Base-by-base conservation (phyloP, 148 eudicot genomes). In the Cornus controversa region DNA sequence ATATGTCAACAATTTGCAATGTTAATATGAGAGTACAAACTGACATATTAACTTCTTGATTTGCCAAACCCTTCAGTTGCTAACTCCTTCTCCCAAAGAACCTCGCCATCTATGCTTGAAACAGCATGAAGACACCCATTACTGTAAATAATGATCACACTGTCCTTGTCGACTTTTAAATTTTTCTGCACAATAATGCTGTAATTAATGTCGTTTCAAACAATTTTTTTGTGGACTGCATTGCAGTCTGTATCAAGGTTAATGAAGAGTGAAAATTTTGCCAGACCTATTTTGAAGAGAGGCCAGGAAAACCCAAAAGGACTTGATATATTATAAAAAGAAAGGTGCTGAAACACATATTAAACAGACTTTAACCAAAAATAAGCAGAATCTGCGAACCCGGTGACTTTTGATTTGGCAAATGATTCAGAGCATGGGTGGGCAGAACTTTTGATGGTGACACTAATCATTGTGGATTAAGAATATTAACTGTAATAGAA, bases 41-140 rank as follows among this genome's bases (percentile, higher is more conserved):
- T 60, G 34, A 24, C 57, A 45, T 2, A 69, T 24, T 42, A 40
- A 75, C 29, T 81, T 75, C 24, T 5, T 40, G 66, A 71, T 69
- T 75, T 72, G 42, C 18, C 86, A 45, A 65, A 96, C 99, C 98
- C 88, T 83, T 93, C 91, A 66, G 88, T 79, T 71, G 85, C 85
- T 58, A 90, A 80, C 25, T 96, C 98, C 82, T 78, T 80, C 58
- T 83, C 88, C 99, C 99, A 96, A 53, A 96, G 77, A 68, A 85
- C 78, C 80, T 83, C 89, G 24, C 99, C 99, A 86, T 96, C 99
- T 84, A 93, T 75, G 86, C 98, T 90, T 76, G 99, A 91, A 83
- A 93, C 79, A 31, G 96, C 99, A 86, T 91, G 91, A 78, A 96
- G 86, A 77, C 77, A 82, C 71, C 91, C 95, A 80, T 89, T 87